phyloP scores from a whole-genome alignment of 2,329 filamentous ascomycete species.

The Ampelomyces quisqualis region DNA sequence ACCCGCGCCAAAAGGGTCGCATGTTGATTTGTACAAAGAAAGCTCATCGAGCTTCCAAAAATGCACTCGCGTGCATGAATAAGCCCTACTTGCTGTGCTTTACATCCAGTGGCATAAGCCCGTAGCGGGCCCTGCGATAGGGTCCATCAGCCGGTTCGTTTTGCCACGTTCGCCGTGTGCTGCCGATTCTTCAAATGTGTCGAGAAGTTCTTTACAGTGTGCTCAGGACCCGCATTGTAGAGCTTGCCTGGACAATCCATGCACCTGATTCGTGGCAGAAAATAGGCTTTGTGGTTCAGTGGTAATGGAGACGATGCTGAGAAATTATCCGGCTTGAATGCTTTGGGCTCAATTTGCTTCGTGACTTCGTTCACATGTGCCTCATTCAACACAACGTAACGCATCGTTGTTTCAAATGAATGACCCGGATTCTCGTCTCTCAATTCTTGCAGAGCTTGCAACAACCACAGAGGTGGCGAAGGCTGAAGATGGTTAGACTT shows the following conservation, averaged over 20 bases:
- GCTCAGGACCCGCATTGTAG: constrained; percentile 85
- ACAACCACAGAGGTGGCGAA: constrained; percentile 83
- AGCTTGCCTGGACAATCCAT: constrained; percentile 90
- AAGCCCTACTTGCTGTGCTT: constrained; percentile 8
- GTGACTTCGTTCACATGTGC: constrained; percentile 51
- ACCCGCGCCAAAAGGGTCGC: constrained; percentile 10
- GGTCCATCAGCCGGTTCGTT: constrained; percentile 23
- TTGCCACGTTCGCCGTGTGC: constrained; percentile 55
- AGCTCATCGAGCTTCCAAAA: constrained; percentile 7
- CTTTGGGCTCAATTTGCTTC: constrained; percentile 50
- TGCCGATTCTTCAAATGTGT: constrained; percentile 83
- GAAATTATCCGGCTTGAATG: constrained; percentile 56
- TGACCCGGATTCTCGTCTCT: constrained; percentile 73
- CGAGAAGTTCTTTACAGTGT: constrained; percentile 86
- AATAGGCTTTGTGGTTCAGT: constrained; percentile 72
- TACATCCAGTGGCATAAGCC: too few species aligned
- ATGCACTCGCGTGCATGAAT: constrained; percentile 16
- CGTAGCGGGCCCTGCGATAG: too few species aligned
- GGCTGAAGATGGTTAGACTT: constrained; percentile 58
- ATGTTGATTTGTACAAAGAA: constrained; percentile 24
- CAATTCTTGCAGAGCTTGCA: constrained; percentile 69
- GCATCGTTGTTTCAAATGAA: constrained; percentile 87
- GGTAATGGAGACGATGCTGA: constrained; percentile 55
- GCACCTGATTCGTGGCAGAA: constrained; percentile 85
- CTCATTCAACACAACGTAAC: constrained; percentile 77